These are phyloP conservation scores for Leptodontidium sp. DNA, from an alignment of 2,329 filamentous ascomycete genomes.

Conservation along the genomic window DNA sequence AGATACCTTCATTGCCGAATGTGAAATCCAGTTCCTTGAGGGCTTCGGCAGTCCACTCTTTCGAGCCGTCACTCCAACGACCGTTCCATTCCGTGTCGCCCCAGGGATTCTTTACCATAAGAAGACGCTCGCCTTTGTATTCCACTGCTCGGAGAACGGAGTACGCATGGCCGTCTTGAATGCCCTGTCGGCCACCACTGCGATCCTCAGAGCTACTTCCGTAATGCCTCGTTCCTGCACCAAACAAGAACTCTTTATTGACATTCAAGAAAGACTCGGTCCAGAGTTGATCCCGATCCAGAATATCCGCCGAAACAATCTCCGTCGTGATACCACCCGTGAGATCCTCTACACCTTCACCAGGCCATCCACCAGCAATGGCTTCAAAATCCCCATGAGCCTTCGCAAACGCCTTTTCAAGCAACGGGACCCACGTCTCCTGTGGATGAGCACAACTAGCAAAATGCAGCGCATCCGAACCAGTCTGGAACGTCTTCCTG, in stretches of 20 bases:
- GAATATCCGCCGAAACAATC: slow-evolving; percentile 73
- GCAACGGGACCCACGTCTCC: slow-evolving; percentile 82
- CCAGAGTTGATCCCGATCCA: slow-evolving; percentile 86
- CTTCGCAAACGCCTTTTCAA: slow-evolving; percentile 87
- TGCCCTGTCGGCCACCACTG: slow-evolving; percentile 56
- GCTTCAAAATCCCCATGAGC: slow-evolving; percentile 79
- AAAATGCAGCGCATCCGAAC: slow-evolving; percentile 81
- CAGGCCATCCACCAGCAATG: slow-evolving; percentile 74
- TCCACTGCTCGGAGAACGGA: slow-evolving; percentile 64
- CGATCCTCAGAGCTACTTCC: slow-evolving; percentile 44
- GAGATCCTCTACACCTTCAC: slow-evolving; percentile 66
- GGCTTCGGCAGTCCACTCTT: slow-evolving; percentile 68
- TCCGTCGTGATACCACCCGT: slow-evolving; percentile 76
- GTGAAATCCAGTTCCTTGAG: slow-evolving; percentile 64
- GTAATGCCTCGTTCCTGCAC: slow-evolving; percentile 60
- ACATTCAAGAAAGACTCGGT: slow-evolving; percentile 80
- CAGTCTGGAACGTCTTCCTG: slow-evolving; percentile 52
- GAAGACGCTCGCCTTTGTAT: slow-evolving; percentile 61
- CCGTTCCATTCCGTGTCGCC: slow-evolving; percentile 67
- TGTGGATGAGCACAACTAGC: slow-evolving; percentile 78
- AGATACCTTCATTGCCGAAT: slow-evolving; percentile 69
- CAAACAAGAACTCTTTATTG: slow-evolving; percentile 82
- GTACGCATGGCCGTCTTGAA: slow-evolving; percentile 65
- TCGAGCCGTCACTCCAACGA: slow-evolving; percentile 64
- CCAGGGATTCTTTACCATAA: slow-evolving; percentile 64